Conservation (phyloP, 2,329 filamentous ascomycete genomes). For the Diaporthe humulicola region DNA sequence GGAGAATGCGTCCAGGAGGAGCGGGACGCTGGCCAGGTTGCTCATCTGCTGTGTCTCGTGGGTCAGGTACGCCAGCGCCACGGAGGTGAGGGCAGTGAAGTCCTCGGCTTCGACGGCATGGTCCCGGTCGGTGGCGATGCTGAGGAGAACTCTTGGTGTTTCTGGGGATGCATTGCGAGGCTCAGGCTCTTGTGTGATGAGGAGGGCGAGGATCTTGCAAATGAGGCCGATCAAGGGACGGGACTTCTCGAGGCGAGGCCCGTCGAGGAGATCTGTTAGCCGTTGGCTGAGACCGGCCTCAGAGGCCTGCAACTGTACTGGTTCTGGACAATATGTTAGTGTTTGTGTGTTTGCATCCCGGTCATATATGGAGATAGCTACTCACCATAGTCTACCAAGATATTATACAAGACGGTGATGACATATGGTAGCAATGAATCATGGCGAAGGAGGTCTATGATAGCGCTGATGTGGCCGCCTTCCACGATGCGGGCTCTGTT, state of each 20-base stretch:
- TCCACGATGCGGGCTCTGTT: constrained; percentile 70
- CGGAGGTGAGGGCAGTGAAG: constrained; percentile 64
- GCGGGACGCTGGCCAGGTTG: constrained; percentile 57
- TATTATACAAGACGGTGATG: constrained; percentile 73
- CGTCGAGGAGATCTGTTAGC: constrained; percentile 63
- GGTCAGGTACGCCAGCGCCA: constrained; percentile 69
- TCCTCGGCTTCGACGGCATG: constrained; percentile 64
- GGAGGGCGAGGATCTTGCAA: constrained; percentile 68
- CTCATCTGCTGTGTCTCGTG: constrained; percentile 64
- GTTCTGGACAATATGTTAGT: constrained; percentile 57
- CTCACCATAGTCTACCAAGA: constrained; percentile 74
- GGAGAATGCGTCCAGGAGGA: constrained; percentile 63
- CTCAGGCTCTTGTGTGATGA: constrained; percentile 67
- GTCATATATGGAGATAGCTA: neutral
- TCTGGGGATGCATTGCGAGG: constrained; percentile 56
- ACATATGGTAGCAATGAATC: constrained; percentile 64
- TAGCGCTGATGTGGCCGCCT: constrained; percentile 58
- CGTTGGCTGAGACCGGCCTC: constrained; percentile 62
- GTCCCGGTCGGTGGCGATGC: constrained; percentile 58
- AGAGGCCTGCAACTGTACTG: constrained; percentile 69
- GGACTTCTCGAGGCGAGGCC: constrained; percentile 57
- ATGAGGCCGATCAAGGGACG: constrained; percentile 63
- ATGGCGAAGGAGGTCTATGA: constrained; percentile 63
- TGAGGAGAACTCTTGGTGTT: constrained; percentile 64
- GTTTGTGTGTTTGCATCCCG: neutral